Evolutionary conservation across 2,329 filamentous ascomycete genomes (phyloP), one percentile per base, ranked within the genome.

Genomic region (Fusarium sp.): DNA sequence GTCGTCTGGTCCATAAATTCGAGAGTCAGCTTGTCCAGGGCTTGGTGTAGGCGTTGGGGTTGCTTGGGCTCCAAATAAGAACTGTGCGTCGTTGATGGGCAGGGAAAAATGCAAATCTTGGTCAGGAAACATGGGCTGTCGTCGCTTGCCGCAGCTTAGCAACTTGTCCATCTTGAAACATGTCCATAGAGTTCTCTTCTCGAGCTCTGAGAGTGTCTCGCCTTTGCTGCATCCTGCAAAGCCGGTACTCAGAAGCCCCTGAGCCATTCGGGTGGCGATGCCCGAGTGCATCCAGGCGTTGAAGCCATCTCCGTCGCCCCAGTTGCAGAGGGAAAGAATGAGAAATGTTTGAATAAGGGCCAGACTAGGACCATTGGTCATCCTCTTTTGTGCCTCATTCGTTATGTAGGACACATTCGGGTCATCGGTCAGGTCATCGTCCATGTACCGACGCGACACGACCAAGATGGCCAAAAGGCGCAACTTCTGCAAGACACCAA

Each of bases 251-350:
- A 79, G 62, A 1, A 78, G 17, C 0, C 77, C 77, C 15, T 78
- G 77, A 1, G 75, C 77, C 77, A 79, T 79, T 17, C 77, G 52
- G 0, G 74, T 72, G 1, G 77, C 77, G 22, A 79, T 76, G 0
- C 77, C 77, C 0, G 70, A 75, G 2, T 79, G 77, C 77, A 79
- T 79, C 77, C 77, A 79, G 1, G 77, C 77, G 20, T 68, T 78
- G 33, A 79, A 79, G 0, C 77, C 77, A n/a, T 79, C 75, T 0
- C 77, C 75, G 2, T 79, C 74, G 0, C 77, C 77, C 77, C 77
- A 79, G 30, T 77, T 75, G 30, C 76, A 78, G 0, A 79, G 54
- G 0, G 77, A 74, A 0, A 79, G 20, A 6, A 79, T 72, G 8
- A 79, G 62, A 4, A 76, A 77, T 0, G 75, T 70, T 9, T 79